Evolutionary conservation across 768 basidiomycete genomes (phyloP), one percentile per base, ranked within the genome.

Genomic region (Serendipita sp.): DNA sequence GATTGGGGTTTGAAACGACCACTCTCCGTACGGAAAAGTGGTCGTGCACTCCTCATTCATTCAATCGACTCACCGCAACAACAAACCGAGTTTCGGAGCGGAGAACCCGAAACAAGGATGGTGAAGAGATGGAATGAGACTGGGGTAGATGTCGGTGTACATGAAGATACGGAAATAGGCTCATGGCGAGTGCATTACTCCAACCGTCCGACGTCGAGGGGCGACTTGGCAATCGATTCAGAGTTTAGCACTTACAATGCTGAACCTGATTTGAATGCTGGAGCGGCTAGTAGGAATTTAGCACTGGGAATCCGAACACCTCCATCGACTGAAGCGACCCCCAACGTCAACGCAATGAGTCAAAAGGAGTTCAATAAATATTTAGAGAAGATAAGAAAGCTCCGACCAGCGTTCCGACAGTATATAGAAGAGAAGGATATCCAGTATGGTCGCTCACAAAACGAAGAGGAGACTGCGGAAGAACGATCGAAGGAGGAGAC

Each of bases 1-100:
- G 81, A 91, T 75, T 94, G 83, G 81, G 91, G 91, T 27, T 76
- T 93, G 66, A 94, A 94, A 73, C 85, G 90, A 0, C 86, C 88
- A 27, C 80, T 92, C 27, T 76, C 87, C 2, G 40, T 52, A 16
- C 10, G 58, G 1, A 75, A 86, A 52, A 81, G 85, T 63, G 80
- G 82, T 36, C 80, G 80, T 52, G 78, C 82, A 66, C 81, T 83
- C 10, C 82, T 79, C 69, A 82, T 92, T 65, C 76, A 78, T 60
- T 75, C 81, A 43, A 81, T 87, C 71, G 90, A 92, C 70, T 81
- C 85, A 34, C 81, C 76, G 63, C 82, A 87, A 64, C 78, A 88
- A 68, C 89, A 85, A 72, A 85, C 86, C 27, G 85, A 87, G 67
- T 92, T 90, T 88, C 79, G 79, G 69, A 77, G 79, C 65, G 85